Conservation (phyloP, 1,284 basidiomycete species). For the Inonotus hispidus region DNA sequence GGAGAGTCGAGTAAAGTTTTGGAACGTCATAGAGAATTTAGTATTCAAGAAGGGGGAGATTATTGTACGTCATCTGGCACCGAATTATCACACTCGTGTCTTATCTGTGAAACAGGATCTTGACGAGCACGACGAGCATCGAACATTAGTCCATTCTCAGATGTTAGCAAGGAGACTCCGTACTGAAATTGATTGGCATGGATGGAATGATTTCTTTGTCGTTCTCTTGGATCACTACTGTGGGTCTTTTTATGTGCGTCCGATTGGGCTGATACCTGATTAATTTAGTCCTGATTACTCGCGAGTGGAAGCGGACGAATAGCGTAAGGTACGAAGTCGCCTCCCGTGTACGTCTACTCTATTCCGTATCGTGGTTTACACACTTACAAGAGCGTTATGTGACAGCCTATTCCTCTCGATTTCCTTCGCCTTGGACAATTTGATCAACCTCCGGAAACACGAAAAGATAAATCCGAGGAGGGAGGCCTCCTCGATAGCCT, state of each 20-base stretch:
- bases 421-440: constrained; percentile 69
- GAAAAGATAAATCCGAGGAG: constrained; percentile 56
- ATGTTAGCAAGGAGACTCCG: constrained; percentile 47
- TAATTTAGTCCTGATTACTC: constrained; percentile 52
- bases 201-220: constrained; percentile 63
- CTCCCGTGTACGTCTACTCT: constrained; percentile 45
- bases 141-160: constrained; percentile 63
- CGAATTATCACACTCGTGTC: background rate
- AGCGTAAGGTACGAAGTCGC: constrained; percentile 49
- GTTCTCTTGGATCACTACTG: constrained; percentile 74
- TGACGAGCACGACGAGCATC: constrained; percentile 68
- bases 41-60: constrained; percentile 72
- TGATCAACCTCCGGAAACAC: constrained; percentile 46
- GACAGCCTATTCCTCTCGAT: constrained; percentile 69
- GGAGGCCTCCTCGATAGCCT: constrained; percentile 52
- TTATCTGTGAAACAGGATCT: constrained; percentile 51
- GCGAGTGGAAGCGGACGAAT: constrained; percentile 49
- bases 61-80: constrained; percentile 41
- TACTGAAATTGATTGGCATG: constrained; percentile 53
- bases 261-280: background rate
- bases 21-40: constrained; percentile 69
- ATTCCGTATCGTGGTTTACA: constrained; percentile 22
- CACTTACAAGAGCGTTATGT: constrained; percentile 3
- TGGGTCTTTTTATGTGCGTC: constrained; percentile 29
- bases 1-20: constrained; percentile 79